Evolutionary conservation across 2,329 filamentous ascomycete genomes (phyloP).

Genomic region (Clathrospora elynae): DNA sequence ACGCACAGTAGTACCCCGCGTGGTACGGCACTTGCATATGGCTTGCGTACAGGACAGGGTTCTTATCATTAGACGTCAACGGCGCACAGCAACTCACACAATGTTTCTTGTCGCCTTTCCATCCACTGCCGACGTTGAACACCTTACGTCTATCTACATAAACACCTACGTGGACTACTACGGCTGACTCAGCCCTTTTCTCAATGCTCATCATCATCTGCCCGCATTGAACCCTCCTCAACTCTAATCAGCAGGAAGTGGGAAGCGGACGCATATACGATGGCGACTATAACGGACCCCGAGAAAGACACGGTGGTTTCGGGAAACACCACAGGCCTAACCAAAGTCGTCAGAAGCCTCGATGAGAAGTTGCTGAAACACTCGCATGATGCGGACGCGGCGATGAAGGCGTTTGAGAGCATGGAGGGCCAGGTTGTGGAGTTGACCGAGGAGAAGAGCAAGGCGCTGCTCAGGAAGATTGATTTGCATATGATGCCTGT

Average conservation of each 20-base stretch:
- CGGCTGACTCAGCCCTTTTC: too few species aligned
- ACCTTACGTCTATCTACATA: neutral
- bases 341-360: slow-evolving; percentile 19
- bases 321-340: slow-evolving; percentile 9
- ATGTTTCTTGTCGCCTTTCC: neutral
- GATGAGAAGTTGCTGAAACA: slow-evolving; percentile 51
- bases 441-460: slow-evolving; percentile 63
- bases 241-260: too few species aligned
- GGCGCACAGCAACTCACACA: neutral
- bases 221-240: too few species aligned
- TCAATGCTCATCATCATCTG: too few species aligned
- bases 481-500: slow-evolving; percentile 66
- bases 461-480: slow-evolving; percentile 63
- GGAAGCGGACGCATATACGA: too few species aligned
- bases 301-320: slow-evolving; percentile 26
- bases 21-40: slow-evolving; percentile 15
- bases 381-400: slow-evolving; percentile 64
- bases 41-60: slow-evolving; percentile 12
- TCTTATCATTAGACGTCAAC: slow-evolving; percentile 22
- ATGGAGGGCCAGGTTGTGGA: slow-evolving; percentile 58
- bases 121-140: neutral
- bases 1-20: slow-evolving; percentile 19
- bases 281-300: slow-evolving; percentile 14
- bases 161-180: too few species aligned
- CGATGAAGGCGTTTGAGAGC: slow-evolving; percentile 61